phyloP scores from a whole-genome alignment of 441 rosid species.

The Melastoma candidum region DNA sequence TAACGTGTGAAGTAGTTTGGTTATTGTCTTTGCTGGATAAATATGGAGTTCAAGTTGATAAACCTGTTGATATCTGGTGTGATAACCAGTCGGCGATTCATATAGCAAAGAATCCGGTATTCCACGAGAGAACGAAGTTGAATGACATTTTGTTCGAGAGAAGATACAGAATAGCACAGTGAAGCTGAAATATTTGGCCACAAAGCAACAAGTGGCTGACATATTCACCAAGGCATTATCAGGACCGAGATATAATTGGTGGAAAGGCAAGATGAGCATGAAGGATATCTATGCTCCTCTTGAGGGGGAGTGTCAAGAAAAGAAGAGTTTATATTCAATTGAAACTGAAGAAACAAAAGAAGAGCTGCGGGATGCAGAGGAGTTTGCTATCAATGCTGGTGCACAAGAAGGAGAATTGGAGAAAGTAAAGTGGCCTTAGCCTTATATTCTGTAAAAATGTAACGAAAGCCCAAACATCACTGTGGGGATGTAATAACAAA shows the following conservation, averaged over 20 bases:
- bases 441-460: too few relatives aligned
- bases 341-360: too few relatives aligned
- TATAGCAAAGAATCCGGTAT: background rate
- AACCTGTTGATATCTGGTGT: background rate
- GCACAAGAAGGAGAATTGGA: too few relatives aligned
- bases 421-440: too few relatives aligned
- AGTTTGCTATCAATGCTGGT: too few relatives aligned
- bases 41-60: background rate
- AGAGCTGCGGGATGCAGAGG: too few relatives aligned
- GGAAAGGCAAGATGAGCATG: too few relatives aligned
- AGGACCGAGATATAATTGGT: background rate
- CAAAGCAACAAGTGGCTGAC: background rate
- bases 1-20: background rate
- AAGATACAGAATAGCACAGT: background rate
- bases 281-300: too few relatives aligned
- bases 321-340: too few relatives aligned
- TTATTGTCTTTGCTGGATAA: background rate
- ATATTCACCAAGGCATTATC: background rate
- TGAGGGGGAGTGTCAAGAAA: too few relatives aligned
- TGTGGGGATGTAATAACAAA: too few relatives aligned
- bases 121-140: background rate
- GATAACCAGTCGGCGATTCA: background rate
- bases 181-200: background rate
- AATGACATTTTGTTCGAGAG: slow-evolving; percentile 1
- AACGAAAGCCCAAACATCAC: too few relatives aligned